Base-by-base conservation (phyloP, 129 eudicot species). In the Kitagawia praeruptora region DNA sequence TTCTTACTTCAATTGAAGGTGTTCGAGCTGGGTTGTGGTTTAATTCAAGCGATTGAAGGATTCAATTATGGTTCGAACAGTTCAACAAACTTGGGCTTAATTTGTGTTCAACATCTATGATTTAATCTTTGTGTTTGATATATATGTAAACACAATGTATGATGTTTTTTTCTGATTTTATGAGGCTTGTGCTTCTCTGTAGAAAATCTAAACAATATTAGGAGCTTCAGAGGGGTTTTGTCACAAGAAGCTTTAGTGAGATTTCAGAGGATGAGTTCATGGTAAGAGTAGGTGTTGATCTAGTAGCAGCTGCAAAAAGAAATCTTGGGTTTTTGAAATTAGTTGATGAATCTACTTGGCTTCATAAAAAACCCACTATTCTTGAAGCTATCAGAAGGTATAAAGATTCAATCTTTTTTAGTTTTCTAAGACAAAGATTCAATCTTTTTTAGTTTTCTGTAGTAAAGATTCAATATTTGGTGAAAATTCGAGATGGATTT, bases 301-400 rank as follows among this genome's bases (percentile, higher is more conserved):
- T 93, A 73, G 98, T 86, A 15, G 86, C 97, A 39, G 97, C 98
- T 70, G 92, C 97, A 9, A 80, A 85, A 67, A 84, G 88, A 23
- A 89, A 77, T 79, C 63, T 94, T 78, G 89, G 85, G 79, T 88
- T 91, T 67, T 84, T 94, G 71, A 90, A 91, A 74, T 77, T 85
- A 38, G 93, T 94, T 27, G 71, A 87, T 1, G 91, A 91, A 21
- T 89, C 93, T n/a, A 87, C 82, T 23, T 94, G 92, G 96, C 92
- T 91, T 48, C 96, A 91, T 41, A 81, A 85, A 8, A 78, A 76
- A 37, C 82, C 87, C 82, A 80, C 87, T 64, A 77, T 91, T 82
- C 37, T 81, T 70, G 92, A 93, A 91, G 88, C 98, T 47, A 76
- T 91, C 69, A 85, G 95, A 80, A 91, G 98, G 98, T 79, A 31